Evolutionary conservation across 1,284 basidiomycete species (phyloP).

Genomic region (Fomitopsis palustris): DNA sequence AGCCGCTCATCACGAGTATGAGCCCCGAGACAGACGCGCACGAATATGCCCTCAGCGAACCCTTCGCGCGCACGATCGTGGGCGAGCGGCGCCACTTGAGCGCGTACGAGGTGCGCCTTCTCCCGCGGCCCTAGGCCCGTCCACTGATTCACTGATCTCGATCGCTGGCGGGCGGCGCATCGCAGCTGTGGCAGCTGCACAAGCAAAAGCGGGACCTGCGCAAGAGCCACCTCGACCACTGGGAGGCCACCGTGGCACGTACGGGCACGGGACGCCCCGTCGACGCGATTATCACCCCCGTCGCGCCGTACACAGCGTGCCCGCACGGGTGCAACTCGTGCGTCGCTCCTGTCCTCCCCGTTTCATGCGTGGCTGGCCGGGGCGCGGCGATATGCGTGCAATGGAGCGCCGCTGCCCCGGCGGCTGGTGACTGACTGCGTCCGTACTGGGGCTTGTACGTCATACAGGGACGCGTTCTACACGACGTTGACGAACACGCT

Average conservation of each 20-base stretch:
- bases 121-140: constrained; percentile 26
- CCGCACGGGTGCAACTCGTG: constrained; percentile 53
- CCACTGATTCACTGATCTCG: constrained; percentile 1
- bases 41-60: constrained; percentile 26
- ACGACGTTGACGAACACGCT: constrained; percentile 66
- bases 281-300: constrained; percentile 60
- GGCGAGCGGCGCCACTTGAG: constrained; percentile 24
- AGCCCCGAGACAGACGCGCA: constrained; percentile 26
- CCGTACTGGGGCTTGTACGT: neutral
- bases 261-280: constrained; percentile 63
- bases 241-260: constrained; percentile 43
- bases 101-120: constrained; percentile 28
- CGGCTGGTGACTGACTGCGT: too few species aligned
- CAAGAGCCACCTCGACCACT: constrained; percentile 50
- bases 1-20: constrained; percentile 30
- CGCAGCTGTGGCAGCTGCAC: constrained; percentile 57
- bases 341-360: constrained; percentile 12
- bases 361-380: neutral
- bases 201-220: constrained; percentile 42
- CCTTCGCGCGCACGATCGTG: constrained; percentile 21
- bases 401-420: too few species aligned
- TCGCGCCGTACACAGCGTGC: constrained; percentile 47
- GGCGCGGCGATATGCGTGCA: neutral
- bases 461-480: constrained; percentile 43
- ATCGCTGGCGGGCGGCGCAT: constrained; percentile 20